Evolutionary conservation across 768 basidiomycete species (phyloP), one percentile per base, ranked within the genome.

Genomic region (Mycena maculata): DNA sequence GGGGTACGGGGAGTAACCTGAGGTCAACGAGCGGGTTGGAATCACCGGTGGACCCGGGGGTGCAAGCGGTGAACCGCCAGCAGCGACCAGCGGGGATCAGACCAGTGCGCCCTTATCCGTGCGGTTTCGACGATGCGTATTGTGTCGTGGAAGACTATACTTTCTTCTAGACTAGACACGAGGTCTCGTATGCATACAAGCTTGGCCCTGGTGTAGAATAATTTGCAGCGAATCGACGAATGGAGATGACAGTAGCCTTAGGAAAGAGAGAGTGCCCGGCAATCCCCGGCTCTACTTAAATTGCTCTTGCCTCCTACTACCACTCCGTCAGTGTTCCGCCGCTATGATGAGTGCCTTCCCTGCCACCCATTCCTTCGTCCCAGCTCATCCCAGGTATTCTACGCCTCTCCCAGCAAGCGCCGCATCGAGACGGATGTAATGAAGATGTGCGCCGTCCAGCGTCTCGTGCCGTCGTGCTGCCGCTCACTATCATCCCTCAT

Each of bases 361-460:
- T 47, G 61, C 48, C 72, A 27, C 69, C 78, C 63, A 66, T 60
- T 50, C 65, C 73, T 36, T 69, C 79, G 71, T 80, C 69, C 25
- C 23, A 57, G 42, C 84, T 77, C 38, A 71, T 38, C 56, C 42
- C 65, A 56, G 61, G 36, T 65, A 16, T 67, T 70, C 64, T 80
- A 93, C 93, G 89, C 91, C 76, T 90, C 91, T 74, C 91, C 94
- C 68, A 84, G 83, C 79, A 98, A 94, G 81, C 92, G 97, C 67
- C 92, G 97, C 66, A 96, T 98, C 79, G 97, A 99, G 80, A 98
- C 96, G 53, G 98, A 99, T 85, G 97, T 99, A 58, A 98, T 98
- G 97, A 99, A 98, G 84, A 84, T 99, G 97, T 97, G 88, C 71
- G 36, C 25, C 52, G 54, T 42, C 53, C 33, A 36, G 48, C 57